phyloP scores from a whole-genome alignment of 2,329 filamentous ascomycete species.

The Fusarium pseudocircinatum region DNA sequence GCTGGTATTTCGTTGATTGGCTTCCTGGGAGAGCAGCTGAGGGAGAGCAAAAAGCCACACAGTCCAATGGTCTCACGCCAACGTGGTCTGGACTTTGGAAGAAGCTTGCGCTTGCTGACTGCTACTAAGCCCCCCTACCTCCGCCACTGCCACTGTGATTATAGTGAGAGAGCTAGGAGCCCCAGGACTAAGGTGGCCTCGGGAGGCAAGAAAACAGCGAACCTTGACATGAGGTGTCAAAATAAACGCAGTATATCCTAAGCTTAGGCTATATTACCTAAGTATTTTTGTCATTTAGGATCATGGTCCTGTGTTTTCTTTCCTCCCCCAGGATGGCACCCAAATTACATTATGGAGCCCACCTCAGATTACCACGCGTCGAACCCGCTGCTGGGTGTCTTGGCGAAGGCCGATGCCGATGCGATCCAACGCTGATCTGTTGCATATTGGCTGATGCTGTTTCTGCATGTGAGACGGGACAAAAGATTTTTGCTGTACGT shows the following conservation, averaged over 20 bases:
- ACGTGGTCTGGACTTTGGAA: conserved; percentile 24
- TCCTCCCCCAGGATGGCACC: neutral
- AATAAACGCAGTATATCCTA: too few species aligned
- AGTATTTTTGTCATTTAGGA: too few species aligned
- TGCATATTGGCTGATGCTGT: neutral
- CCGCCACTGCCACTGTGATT: conserved; percentile 5
- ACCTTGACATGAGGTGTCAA: too few species aligned
- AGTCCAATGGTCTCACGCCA: conserved; percentile 28
- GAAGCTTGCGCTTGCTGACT: conserved; percentile 9
- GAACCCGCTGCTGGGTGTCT: neutral
- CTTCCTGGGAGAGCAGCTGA: conserved; percentile 20
- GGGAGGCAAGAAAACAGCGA: too few species aligned
- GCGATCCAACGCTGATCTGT: neutral
- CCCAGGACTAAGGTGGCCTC: too few species aligned
- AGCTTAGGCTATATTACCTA: too few species aligned
- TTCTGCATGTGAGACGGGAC: neutral
- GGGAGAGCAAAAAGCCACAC: conserved; percentile 22
- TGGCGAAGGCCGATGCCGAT: conserved; percentile 14
- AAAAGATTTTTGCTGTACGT: neutral
- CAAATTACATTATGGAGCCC: neutral
- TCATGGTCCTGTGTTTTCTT: too few species aligned
- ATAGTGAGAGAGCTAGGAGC: neutral
- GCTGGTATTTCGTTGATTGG: conserved; percentile 31
- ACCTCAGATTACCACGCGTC: conserved; percentile 2
- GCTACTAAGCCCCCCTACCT: conserved; percentile 11